Conservation (phyloP, 2,329 filamentous ascomycete species). For the Penicillium hesseltinei region DNA sequence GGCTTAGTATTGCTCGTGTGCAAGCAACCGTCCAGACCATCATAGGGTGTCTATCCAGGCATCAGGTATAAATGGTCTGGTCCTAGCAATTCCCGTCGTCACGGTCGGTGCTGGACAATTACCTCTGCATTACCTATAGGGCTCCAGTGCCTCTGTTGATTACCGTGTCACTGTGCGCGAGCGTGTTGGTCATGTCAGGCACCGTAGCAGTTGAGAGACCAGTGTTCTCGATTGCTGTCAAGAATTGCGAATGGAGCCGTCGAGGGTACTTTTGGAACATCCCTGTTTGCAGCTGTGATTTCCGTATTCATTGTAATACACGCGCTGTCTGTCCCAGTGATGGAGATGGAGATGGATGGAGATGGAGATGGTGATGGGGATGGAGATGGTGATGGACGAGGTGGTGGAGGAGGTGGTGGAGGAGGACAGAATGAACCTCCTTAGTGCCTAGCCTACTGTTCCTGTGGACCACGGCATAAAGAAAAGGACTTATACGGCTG, state of each 20-base stretch:
- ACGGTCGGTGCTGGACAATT: background rate
- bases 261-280: background rate
- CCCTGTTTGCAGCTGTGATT: background rate
- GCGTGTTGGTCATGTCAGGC: background rate
- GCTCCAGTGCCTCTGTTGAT: too few relatives aligned
- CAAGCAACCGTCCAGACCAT: constrained; percentile 3
- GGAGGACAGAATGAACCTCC: background rate
- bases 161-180: background rate
- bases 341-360: too few relatives aligned
- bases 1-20: constrained; percentile 16
- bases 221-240: background rate
- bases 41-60: background rate
- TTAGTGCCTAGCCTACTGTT: background rate
- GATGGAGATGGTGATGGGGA: too few relatives aligned
- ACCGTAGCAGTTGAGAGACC: background rate
- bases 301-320: background rate
- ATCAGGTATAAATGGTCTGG: background rate
- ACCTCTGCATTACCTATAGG: too few relatives aligned
- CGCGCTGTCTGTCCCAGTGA: background rate
- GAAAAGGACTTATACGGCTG: too few relatives aligned
- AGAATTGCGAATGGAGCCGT: background rate
- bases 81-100: background rate
- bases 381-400: background rate
- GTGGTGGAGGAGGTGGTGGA: too few relatives aligned
- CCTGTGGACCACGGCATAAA: background rate